Base-by-base conservation (phyloP, 179 eudicot genomes). In the Nepenthes alata region DNA sequence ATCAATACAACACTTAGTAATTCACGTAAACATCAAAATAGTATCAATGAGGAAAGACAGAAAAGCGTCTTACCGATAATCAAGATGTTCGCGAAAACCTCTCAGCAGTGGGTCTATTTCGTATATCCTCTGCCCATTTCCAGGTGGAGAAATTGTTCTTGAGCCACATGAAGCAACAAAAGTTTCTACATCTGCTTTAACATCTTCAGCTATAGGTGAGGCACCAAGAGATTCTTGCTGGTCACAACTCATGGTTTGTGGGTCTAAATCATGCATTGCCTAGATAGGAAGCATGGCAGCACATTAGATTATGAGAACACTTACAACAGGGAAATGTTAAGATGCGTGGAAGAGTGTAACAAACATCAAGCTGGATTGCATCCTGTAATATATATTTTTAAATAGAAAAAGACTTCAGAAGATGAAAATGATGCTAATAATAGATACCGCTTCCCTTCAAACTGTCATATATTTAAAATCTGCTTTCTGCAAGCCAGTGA, bases 61-160 rank as follows among this genome's bases (percentile, higher is more conserved):
- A 61, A 66, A 67, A 13, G 53, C 36, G 63, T 37, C 75, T 73
- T 62, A 93, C 98, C 98, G 78, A 64, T 90, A 90, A 70, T 90
- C 87, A 69, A 93, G 97, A 82, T 93, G 99, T 14, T 67, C 73
- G 50, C 83, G 79, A 58, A 78, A 71, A 59, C 74, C 64, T 59
- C 58, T 75, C 71, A 93, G 67, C 70, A 80, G 72, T 6, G 95
- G 87, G 70, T 93, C 97, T 56, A 87, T 83, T 55, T 89, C 91
- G 64, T 93, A 93, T 65, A 93, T 93, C 78, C 64, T 80, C 61
- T 81, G 86, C 55, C 98, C 98, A 58, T 60, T 67, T 36, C 97
- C 87, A 62, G 97, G 86, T 41, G 94, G 89, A 72, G 99, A 94
- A 77, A 93, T 70, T 56, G 66, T 63, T 69, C 77, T 78, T 70